Evolutionary conservation across 176 grass and related monocot genomes (phyloP).

Genomic region (Miscanthus lutarioriparius): DNA sequence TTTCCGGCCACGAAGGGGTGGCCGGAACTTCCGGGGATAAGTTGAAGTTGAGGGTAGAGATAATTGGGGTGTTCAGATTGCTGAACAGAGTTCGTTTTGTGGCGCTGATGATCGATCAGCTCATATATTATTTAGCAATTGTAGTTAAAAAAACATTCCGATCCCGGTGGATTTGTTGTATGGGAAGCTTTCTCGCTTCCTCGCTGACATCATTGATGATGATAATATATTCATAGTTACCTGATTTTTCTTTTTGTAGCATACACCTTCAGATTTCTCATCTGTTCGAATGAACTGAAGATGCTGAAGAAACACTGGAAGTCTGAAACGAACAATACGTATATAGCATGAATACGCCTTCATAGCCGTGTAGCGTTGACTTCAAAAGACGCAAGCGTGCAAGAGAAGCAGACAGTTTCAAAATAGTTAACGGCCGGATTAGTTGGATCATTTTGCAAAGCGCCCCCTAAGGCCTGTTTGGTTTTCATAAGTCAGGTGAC

Average conservation of each 20-base stretch:
- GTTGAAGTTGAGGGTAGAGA: background rate
- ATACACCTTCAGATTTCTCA: background rate
- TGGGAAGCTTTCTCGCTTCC: slow-evolving; percentile 25
- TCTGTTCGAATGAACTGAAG: background rate
- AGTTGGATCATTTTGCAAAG: slow-evolving; percentile 22
- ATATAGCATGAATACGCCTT: background rate
- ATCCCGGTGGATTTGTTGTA: background rate
- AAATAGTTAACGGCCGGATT: slow-evolving; percentile 30
- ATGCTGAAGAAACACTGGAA: background rate
- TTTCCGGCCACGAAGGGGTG: slow-evolving; percentile 73
- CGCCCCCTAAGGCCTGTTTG: too few relatives aligned
- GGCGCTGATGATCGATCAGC: background rate
- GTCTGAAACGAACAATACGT: background rate
- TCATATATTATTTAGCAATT: slow-evolving; percentile 23
- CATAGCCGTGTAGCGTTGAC: accelerated
- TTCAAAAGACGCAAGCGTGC: accelerated
- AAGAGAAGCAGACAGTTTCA: background rate
- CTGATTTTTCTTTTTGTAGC: background rate
- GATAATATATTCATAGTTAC: background rate
- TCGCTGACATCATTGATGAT: slow-evolving; percentile 16
- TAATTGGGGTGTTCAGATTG: slow-evolving; percentile 27
- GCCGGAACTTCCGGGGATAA: slow-evolving; percentile 18
- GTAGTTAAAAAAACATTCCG: slow-evolving; percentile 40
- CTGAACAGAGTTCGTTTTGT: slow-evolving; percentile 15
- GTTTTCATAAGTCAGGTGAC: too few relatives aligned